Conservation (phyloP, 768 basidiomycete species). For the Amanita pseudoporphyria region DNA sequence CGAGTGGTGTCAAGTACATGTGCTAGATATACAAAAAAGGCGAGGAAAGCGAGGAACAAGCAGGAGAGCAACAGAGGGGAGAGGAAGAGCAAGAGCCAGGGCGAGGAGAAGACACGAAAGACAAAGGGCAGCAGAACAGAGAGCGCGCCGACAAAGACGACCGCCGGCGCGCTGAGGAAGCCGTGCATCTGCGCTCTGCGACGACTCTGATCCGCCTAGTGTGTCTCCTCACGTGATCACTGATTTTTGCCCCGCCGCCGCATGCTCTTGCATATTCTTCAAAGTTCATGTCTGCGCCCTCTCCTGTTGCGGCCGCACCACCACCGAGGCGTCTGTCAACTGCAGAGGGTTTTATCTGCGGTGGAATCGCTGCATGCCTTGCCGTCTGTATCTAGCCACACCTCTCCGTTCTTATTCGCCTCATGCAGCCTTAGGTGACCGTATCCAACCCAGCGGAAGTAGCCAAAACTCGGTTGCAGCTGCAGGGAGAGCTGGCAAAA, state of each 20-base stretch:
- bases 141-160: constrained; percentile 46
- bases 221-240: too few relatives aligned
- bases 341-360: constrained; percentile 76
- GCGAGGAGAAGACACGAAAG: constrained; percentile 53
- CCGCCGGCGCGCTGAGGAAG: constrained; percentile 38
- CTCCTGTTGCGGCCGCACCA: constrained; percentile 8
- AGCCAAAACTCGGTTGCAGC: constrained; percentile 90
- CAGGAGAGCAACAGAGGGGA: constrained; percentile 48
- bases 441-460: constrained; percentile 77
- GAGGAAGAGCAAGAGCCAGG: constrained; percentile 51
- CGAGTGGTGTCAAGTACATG: constrained; percentile 45
- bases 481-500: constrained; percentile 91
- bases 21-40: constrained; percentile 45
- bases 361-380: constrained; percentile 85
- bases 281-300: constrained; percentile 10
- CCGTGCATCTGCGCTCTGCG: constrained; percentile 24
- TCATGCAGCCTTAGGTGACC: constrained; percentile 44
- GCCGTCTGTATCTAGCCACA: constrained; percentile 46
- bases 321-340: constrained; percentile 41
- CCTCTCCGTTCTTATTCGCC: constrained; percentile 7
- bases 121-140: constrained; percentile 48
- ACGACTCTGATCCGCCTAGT: too few relatives aligned
- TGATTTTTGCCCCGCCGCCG: too few relatives aligned
- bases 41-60: constrained; percentile 40
- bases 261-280: too few relatives aligned